These are phyloP conservation scores for Rosa chinensis DNA, from an alignment of 306 rosid genomes.

Conservation along the genomic window DNA sequence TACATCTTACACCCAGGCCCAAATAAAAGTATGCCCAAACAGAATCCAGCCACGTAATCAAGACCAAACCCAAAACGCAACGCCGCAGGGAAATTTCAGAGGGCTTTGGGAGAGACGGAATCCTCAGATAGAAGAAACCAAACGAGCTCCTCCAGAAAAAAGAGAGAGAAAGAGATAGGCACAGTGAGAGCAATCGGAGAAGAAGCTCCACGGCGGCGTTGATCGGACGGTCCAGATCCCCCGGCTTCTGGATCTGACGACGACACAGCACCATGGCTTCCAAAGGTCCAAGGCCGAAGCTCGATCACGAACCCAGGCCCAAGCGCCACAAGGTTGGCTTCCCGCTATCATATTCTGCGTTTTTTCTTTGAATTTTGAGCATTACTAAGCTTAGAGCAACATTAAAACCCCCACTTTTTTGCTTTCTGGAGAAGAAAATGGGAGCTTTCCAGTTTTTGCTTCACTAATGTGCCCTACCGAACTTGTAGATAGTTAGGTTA, in stretches of 20 bases:
- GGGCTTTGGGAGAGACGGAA: background rate
- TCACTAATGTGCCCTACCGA: background rate
- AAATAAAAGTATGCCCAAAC: background rate
- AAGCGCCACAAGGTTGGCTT: constrained; percentile 83
- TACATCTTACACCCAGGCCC: background rate
- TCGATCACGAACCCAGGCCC: constrained; percentile 74
- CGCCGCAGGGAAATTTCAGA: constrained; percentile 3
- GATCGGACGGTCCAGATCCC: constrained; percentile 20
- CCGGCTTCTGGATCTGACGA: constrained; percentile 19
- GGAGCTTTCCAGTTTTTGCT: background rate
- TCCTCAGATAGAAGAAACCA: background rate
- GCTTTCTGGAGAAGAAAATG: background rate
- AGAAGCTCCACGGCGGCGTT: constrained; percentile 8
- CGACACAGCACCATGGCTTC: constrained; percentile 63
- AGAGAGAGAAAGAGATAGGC: background rate
- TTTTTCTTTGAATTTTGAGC: background rate
- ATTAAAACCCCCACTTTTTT: background rate
- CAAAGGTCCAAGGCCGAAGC: constrained; percentile 81
- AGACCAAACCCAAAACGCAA: background rate
- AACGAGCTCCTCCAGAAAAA: background rate
- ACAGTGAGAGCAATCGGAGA: background rate
- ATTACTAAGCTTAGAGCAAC: background rate
- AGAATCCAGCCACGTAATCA: constrained; percentile 9
- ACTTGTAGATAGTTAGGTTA: background rate
- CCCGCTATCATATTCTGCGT: background rate